These are phyloP conservation scores for Evernia prunastri DNA, from an alignment of 495 filamentous ascomycete genomes.

Conservation along the genomic window DNA sequence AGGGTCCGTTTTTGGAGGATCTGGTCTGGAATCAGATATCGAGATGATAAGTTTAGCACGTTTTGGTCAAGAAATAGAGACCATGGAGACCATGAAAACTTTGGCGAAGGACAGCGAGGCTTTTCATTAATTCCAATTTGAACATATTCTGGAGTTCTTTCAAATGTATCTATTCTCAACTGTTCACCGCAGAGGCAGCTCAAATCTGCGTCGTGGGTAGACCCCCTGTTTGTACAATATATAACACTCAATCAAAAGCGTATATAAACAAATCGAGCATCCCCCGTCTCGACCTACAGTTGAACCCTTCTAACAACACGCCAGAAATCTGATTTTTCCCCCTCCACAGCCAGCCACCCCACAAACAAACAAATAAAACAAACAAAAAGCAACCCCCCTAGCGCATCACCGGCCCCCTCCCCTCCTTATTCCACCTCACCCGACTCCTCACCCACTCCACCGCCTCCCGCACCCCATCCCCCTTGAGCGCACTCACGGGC, in stretches of 20 bases:
- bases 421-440: constrained; percentile 95
- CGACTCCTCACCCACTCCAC: constrained; percentile 90
- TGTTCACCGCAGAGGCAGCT: neutral
- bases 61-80: too few species aligned
- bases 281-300: neutral
- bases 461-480: constrained; percentile 85
- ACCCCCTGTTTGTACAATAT: neutral
- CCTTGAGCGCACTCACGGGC: constrained; percentile 84
- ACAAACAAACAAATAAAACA: too few species aligned
- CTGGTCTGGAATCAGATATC: neutral
- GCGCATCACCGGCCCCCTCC: constrained; percentile 84
- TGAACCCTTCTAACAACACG: neutral
- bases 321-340: too few species aligned
- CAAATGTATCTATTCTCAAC: neutral
- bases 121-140: neutral
- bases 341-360: too few species aligned
- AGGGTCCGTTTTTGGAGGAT: too few species aligned
- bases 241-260: neutral
- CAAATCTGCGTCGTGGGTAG: neutral
- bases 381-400: constrained; percentile 35
- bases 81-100: neutral
- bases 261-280: too few species aligned
- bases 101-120: neutral
- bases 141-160: neutral
- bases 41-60: neutral